These are phyloP conservation scores for Phytopythium aichiense DNA, from an alignment of 352 stramenopile genomes.

Conservation along the genomic window DNA sequence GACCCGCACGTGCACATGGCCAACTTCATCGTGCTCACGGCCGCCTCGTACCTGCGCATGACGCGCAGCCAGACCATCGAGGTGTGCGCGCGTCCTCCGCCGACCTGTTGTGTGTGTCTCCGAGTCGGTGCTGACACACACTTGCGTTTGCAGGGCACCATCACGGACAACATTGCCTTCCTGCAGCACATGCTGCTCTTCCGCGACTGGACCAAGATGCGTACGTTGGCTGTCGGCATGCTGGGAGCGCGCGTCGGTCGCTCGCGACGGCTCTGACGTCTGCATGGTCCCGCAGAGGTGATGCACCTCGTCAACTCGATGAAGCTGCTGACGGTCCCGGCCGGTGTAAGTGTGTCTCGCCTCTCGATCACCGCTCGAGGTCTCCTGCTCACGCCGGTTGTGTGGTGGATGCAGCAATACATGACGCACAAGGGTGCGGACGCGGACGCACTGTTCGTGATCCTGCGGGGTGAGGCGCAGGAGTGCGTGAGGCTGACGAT, in stretches of 20 bases:
- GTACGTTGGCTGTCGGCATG: constrained; percentile 24
- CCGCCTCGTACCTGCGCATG: constrained; percentile 76
- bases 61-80: constrained; percentile 77
- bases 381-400: background rate
- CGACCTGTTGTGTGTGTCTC: no score
- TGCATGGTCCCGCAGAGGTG: constrained; percentile 36
- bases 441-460: constrained; percentile 74
- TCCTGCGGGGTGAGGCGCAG: constrained; percentile 67
- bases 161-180: constrained; percentile 83
- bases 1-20: constrained; percentile 58
- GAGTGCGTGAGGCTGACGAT: constrained; percentile 65
- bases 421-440: constrained; percentile 69
- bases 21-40: constrained; percentile 84
- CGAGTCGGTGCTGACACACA: no score
- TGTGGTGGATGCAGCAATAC: constrained; percentile 52
- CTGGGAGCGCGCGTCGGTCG: background rate
- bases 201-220: constrained; percentile 80
- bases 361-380: background rate
- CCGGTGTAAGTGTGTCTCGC: constrained; percentile 28
- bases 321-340: constrained; percentile 63
- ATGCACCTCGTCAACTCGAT: constrained; percentile 85
- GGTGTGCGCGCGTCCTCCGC: constrained; percentile 19
- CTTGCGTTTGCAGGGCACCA: constrained; percentile 37
- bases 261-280: background rate
- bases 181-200: constrained; percentile 79